Evolutionary conservation across 768 basidiomycete species (phyloP).

Genomic region (Boletus eberwhitei): DNA sequence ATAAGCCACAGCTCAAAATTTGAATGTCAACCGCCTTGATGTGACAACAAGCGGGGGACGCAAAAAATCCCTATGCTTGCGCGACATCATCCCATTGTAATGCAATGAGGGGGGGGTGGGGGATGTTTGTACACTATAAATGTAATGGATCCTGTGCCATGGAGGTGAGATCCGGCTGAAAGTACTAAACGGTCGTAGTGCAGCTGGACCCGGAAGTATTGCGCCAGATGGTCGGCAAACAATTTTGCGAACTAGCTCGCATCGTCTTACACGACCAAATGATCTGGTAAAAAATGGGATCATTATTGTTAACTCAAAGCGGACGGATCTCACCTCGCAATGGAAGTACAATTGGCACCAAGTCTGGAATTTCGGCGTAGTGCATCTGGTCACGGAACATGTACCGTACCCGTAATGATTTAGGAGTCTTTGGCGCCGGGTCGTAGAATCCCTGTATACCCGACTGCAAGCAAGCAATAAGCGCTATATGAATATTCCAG

Average conservation of each 20-base stretch:
- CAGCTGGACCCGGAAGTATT: constrained; percentile 2
- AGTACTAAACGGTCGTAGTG: background rate
- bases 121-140: constrained; percentile 25
- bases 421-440: constrained; percentile 69
- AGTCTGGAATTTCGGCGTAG: constrained; percentile 74
- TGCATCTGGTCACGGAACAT: constrained; percentile 71
- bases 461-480: constrained; percentile 39
- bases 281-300: constrained; percentile 21
- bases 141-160: constrained; percentile 22
- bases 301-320: background rate
- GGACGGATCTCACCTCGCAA: constrained; percentile 57
- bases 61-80: constrained; percentile 9
- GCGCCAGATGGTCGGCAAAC: constrained; percentile 3
- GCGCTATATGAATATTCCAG: background rate
- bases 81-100: constrained; percentile 11
- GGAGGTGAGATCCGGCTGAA: background rate
- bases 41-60: constrained; percentile 12
- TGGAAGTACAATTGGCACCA: constrained; percentile 67
- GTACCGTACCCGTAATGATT: constrained; percentile 71
- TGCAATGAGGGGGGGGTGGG: constrained; percentile 18
- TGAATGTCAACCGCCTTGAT: background rate
- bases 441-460: constrained; percentile 87
- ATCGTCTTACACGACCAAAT: constrained; percentile 24
- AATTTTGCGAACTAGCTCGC: background rate
- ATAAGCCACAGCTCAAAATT: constrained; percentile 10